Evolutionary conservation across 352 stramenopile genomes (phyloP).

Genomic region (Pythium monospermum): DNA sequence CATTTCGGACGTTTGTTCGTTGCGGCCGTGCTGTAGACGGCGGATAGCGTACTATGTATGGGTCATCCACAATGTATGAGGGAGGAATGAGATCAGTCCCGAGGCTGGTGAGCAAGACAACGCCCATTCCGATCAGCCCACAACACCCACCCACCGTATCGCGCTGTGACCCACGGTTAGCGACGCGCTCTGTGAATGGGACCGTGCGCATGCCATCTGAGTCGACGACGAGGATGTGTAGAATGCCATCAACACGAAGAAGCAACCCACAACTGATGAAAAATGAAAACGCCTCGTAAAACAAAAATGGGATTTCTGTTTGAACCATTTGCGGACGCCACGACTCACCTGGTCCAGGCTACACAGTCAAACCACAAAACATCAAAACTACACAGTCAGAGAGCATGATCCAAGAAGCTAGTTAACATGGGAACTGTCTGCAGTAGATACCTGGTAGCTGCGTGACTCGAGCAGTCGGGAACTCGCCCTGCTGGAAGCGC

Average conservation of each 20-base stretch:
- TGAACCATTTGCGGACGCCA: neutral
- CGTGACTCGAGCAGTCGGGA: constrained; percentile 40
- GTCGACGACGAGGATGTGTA: constrained; percentile 24
- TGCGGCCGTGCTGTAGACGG: constrained; percentile 28
- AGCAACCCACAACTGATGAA: constrained; percentile 22
- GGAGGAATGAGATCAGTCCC: too few species aligned
- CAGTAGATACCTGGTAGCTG: constrained; percentile 42
- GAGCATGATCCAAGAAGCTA: too few species aligned
- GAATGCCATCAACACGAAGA: constrained; percentile 16
- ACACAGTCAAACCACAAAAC: neutral
- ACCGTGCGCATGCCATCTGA: neutral
- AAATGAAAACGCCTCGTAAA: too few species aligned
- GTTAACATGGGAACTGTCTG: too few species aligned
- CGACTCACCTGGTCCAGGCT: constrained; percentile 18
- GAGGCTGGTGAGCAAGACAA: too few species aligned
- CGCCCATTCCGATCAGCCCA: neutral
- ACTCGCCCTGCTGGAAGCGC: constrained; percentile 40
- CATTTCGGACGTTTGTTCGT: constrained; percentile 11
- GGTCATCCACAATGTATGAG: neutral
- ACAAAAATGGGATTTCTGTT: too few species aligned
- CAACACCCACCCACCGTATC: neutral
- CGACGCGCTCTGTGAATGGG: neutral
- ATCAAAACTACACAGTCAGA: too few species aligned
- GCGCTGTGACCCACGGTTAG: neutral
- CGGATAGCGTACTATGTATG: constrained; percentile 39